Evolutionary conservation across 345 rosid genomes (phyloP).

Genomic region (Populus simonii): DNA sequence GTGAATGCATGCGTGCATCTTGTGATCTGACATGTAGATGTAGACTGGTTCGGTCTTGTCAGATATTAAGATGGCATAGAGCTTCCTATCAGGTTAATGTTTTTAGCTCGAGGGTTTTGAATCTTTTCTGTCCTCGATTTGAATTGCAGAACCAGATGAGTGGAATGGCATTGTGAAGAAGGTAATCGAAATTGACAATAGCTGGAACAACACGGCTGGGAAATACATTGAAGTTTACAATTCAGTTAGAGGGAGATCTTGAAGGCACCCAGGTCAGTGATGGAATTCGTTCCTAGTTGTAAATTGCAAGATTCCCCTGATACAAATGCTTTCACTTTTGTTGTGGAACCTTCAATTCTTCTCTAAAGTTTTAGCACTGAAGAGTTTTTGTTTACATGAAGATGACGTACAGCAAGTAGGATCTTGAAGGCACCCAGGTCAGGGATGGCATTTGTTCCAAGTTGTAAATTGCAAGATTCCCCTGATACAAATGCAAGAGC

Average conservation of each 20-base stretch:
- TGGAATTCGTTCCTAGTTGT: no score
- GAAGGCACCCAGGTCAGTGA: neutral
- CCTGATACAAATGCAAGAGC: no score
- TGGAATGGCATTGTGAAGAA: slow-evolving; percentile 39
- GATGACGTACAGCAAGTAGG: no score
- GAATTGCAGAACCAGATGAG: slow-evolving; percentile 37
- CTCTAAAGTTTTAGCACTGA: no score
- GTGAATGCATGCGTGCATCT: neutral
- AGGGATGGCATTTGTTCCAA: no score
- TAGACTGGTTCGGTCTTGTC: neutral
- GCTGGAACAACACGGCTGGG: slow-evolving; percentile 52
- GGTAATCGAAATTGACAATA: slow-evolving; percentile 43
- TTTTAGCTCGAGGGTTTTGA: neutral
- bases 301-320: no score
- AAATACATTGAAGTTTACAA: slow-evolving; percentile 44
- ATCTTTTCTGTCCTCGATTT: neutral
- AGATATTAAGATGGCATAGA: neutral
- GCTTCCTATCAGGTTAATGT: neutral
- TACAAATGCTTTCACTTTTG: no score
- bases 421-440: slow-evolving; percentile 8
- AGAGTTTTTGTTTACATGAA: no score
- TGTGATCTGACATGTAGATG: neutral
- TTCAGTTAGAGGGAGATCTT: slow-evolving; percentile 30
- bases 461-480: no score
- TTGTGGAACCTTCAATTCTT: no score